Evolutionary conservation across 495 filamentous ascomycete species (phyloP).

Genomic region (Podospora didyma): DNA sequence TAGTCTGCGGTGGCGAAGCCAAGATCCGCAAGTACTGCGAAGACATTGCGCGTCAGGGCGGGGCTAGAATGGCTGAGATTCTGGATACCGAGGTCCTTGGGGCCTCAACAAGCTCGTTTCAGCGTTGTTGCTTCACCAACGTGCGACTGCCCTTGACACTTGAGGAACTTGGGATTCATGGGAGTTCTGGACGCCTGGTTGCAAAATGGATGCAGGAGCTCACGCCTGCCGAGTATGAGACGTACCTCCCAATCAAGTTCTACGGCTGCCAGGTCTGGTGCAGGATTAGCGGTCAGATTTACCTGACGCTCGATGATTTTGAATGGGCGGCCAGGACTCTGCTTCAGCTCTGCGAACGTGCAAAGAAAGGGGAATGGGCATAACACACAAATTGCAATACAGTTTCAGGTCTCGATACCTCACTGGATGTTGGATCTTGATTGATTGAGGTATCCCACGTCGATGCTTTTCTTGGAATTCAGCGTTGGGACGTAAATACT

Average conservation of each 20-base stretch:
- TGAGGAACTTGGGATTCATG: slow-evolving; percentile 14
- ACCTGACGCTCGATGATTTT: slow-evolving; percentile 65
- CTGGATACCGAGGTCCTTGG: slow-evolving; percentile 68
- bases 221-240: slow-evolving; percentile 44
- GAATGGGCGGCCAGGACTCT: slow-evolving; percentile 56
- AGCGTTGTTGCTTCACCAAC: slow-evolving; percentile 52
- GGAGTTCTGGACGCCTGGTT: neutral
- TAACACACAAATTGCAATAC: too few species aligned
- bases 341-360: slow-evolving; percentile 51
- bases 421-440: too few species aligned
- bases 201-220: slow-evolving; percentile 10
- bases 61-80: slow-evolving; percentile 48
- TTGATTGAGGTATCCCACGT: too few species aligned
- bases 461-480: too few species aligned
- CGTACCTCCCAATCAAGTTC: slow-evolving; percentile 56
- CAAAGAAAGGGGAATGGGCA: slow-evolving; percentile 18
- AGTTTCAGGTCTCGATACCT: too few species aligned
- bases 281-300: slow-evolving; percentile 65
- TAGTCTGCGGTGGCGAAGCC: slow-evolving; percentile 69
- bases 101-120: slow-evolving; percentile 34
- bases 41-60: slow-evolving; percentile 54
- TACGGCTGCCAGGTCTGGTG: slow-evolving; percentile 59
- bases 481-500: too few species aligned
- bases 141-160: slow-evolving; percentile 61
- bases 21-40: slow-evolving; percentile 57